These are phyloP conservation scores for Starmerella scarabaei DNA, from an alignment of 805 yeast species.

Conservation along the genomic window DNA sequence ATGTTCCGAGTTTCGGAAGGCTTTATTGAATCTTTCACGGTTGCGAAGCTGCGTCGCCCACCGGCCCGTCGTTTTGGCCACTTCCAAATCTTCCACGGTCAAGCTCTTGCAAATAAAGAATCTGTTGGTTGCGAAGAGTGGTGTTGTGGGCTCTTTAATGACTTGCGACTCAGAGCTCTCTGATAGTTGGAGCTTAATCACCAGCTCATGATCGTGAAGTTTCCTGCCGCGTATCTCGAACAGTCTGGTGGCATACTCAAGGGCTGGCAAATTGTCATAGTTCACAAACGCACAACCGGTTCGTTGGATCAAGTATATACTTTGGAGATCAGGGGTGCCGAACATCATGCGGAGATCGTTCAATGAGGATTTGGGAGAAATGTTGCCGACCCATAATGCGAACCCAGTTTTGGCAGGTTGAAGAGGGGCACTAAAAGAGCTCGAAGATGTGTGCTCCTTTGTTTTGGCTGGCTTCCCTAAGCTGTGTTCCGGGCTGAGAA, in stretches of 20 bases:
- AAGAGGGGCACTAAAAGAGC: no score
- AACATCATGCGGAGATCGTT: slow-evolving; percentile 28
- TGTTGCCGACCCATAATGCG: slow-evolving; percentile 38
- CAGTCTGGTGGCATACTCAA: slow-evolving; percentile 24
- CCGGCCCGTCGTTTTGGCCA: slow-evolving; percentile 25
- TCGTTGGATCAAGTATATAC: slow-evolving; percentile 31
- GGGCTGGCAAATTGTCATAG: slow-evolving; percentile 25
- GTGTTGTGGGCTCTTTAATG: neutral
- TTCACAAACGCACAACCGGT: slow-evolving; percentile 34
- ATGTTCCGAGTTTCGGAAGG: slow-evolving; percentile 26
- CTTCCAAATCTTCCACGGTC: slow-evolving; percentile 29
- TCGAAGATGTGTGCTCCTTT: no score
- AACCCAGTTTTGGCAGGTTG: slow-evolving; percentile 28
- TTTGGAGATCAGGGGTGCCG: slow-evolving; percentile 28
- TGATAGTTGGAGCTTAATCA: slow-evolving; percentile 21
- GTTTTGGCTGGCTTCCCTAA: no score
- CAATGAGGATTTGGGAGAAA: slow-evolving; percentile 28
- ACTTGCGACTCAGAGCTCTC: neutral
- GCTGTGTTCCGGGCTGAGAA: no score
- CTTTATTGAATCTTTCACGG: slow-evolving; percentile 28
- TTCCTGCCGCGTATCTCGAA: slow-evolving; percentile 24
- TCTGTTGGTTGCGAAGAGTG: slow-evolving; percentile 18
- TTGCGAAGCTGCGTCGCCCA: slow-evolving; percentile 35
- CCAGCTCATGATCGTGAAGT: slow-evolving; percentile 27
- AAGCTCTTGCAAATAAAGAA: slow-evolving; percentile 32